Base-by-base conservation (phyloP, 2,329 filamentous ascomycete genomes). In the Thelonectria rubi region DNA sequence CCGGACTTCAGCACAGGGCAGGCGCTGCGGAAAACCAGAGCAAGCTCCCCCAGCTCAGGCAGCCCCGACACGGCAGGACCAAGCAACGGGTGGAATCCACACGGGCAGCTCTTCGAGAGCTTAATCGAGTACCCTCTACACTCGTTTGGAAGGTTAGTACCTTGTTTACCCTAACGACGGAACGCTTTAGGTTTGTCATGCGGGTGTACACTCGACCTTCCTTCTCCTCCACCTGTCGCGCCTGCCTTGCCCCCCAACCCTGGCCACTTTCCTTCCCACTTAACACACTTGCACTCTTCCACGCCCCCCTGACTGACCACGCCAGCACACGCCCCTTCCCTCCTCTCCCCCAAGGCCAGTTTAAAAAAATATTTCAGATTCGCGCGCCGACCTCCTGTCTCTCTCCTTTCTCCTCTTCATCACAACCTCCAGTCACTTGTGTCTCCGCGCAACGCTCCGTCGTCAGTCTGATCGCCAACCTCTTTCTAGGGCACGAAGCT, bases 401-500 rank as follows among this genome's bases (percentile, higher is more conserved):
- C 68, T 68, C 69, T 72, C 73, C 69, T 70, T 72, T 73, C 72
- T 68, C 72, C 73, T 72, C 72, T 72, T 67, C 76, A 79, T 78
- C 78, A 81, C 79, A 81, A 75, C 73, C 71, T 73, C 72, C 76
- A 79, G 76, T 72, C 75, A 79, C 72, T 74, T 79, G 78, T 80
- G 78, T 80, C 76, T 79, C 78, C 78, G 78, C 78, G 77, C 78
- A 80, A 80, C 78, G 78, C 78, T 78, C 74, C 76, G 78, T 69
- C 78, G 78, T 80, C 77, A 79, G 78, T 79, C 78, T 75, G 76
- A 72, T 72, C 68, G 69, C 68, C 72, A 77, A 75, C 70, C 71
- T 70, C 75, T 80, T 79, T 88, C 91, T 93, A 93, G 91, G 91
- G 91, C 91, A 92, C 91, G 81, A 87, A 93, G 91, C 91, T 91